Conservation (phyloP, 805 yeast genomes). For the Metschnikowia henanensis region DNA sequence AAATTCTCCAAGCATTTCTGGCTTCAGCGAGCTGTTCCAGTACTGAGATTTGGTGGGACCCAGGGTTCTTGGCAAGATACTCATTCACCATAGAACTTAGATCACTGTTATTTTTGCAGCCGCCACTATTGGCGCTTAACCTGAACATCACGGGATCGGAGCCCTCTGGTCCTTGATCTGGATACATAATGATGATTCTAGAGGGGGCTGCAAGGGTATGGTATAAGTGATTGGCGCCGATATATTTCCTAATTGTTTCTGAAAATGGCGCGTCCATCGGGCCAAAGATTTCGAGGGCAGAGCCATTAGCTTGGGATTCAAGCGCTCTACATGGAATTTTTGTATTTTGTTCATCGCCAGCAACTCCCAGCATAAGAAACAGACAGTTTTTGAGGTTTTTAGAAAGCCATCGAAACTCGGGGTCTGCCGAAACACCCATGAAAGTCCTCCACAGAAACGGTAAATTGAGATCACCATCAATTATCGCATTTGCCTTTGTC, state of each 20-base stretch:
- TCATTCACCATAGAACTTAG: too few relatives aligned
- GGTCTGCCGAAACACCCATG: conserved; percentile 5
- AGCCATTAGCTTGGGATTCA: background rate
- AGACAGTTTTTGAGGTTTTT: background rate
- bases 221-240: conserved; percentile 36
- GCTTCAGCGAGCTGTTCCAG: background rate
- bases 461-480: background rate
- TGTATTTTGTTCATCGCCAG: background rate
- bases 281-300: background rate
- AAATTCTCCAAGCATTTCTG: background rate
- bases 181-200: conserved; percentile 31
- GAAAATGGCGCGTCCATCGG: conserved; percentile 20
- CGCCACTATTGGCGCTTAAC: background rate
- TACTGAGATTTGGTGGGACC: too few relatives aligned
- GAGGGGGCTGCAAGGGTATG: conserved; percentile 29
- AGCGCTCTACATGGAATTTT: background rate
- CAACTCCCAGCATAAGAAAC: background rate
- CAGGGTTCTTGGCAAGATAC: too few relatives aligned
- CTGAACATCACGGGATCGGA: background rate
- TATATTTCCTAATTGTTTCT: conserved; percentile 28
- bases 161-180: conserved; percentile 6
- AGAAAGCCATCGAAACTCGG: background rate
- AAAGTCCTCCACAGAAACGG: conserved; percentile 13
- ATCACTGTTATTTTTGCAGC: background rate
- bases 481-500: background rate